Evolutionary conservation across 78 protist species (phyloP).

Genomic region (Pigoraptor vietnamica): DNA sequence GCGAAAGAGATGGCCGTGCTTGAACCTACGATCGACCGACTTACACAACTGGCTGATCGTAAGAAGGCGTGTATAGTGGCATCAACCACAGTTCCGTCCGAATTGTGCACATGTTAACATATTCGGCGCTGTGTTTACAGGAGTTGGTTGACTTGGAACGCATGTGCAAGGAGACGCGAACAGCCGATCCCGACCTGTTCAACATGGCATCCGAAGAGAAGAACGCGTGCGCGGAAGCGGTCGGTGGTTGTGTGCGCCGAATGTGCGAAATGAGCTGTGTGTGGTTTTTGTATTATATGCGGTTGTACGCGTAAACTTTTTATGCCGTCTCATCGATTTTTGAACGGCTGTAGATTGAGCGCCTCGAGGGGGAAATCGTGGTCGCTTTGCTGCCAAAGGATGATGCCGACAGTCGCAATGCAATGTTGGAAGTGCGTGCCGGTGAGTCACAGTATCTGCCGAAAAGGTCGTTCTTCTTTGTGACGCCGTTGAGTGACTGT

Average conservation of each 20-base stretch:
- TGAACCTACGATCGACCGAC: neutral
- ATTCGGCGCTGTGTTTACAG: neutral
- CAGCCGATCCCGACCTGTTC: neutral
- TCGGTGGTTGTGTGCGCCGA: neutral
- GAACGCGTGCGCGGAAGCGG: neutral
- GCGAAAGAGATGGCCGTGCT: neutral
- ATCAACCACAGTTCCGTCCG: no score
- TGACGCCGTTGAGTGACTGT: neutral
- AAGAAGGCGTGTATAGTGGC: neutral
- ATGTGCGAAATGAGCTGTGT: neutral
- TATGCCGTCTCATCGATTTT: neutral
- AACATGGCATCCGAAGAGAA: neutral
- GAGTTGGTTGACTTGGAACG: neutral
- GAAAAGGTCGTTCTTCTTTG: neutral
- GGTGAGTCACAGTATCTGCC: neutral
- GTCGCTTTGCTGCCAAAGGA: constrained; percentile 31
- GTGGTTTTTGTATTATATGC: neutral
- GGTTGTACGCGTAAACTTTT: neutral
- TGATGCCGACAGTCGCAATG: constrained; percentile 44
- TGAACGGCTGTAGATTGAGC: neutral
- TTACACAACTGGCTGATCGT: neutral
- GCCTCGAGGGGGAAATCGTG: neutral
- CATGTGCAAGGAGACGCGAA: neutral
- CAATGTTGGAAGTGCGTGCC: constrained; percentile 64
- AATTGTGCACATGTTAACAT: no score